Evolutionary conservation across 805 yeast species (phyloP).

Genomic region (Starmerella potacharoeniae): DNA sequence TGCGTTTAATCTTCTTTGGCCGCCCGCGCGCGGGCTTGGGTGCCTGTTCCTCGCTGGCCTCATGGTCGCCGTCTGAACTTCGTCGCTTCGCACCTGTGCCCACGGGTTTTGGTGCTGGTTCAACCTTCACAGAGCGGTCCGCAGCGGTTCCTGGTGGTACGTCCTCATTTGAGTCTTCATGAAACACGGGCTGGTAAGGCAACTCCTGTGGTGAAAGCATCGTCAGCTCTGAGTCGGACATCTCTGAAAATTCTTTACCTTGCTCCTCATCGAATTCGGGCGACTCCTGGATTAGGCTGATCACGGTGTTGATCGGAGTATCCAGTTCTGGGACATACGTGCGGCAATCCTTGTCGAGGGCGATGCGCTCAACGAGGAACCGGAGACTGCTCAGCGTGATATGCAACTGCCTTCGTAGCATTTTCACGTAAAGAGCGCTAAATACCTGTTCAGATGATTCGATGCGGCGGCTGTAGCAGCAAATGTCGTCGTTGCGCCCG

Average conservation of each 20-base stretch:
- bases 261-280: slow-evolving; percentile 2
- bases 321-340: neutral
- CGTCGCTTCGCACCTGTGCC: neutral
- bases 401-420: slow-evolving; percentile 1
- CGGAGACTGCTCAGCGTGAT: neutral
- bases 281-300: neutral
- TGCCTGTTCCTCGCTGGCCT: neutral
- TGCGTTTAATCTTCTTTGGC: neutral
- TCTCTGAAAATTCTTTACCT: neutral
- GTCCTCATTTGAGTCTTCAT: neutral
- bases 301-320: neutral
- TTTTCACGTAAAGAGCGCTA: neutral
- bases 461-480: slow-evolving; percentile 3
- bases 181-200: neutral
- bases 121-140: neutral
- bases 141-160: neutral
- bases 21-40: neutral
- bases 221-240: slow-evolving; percentile 1
- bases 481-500: slow-evolving; percentile 1
- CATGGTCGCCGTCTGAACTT: neutral
- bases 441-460: neutral
- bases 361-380: neutral
- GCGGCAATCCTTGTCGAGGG: neutral
- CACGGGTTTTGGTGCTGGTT: no score
- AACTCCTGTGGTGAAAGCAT: neutral